Base-by-base conservation (phyloP, 768 basidiomycete genomes). In the Porphyrellus cyaneotinctus region DNA sequence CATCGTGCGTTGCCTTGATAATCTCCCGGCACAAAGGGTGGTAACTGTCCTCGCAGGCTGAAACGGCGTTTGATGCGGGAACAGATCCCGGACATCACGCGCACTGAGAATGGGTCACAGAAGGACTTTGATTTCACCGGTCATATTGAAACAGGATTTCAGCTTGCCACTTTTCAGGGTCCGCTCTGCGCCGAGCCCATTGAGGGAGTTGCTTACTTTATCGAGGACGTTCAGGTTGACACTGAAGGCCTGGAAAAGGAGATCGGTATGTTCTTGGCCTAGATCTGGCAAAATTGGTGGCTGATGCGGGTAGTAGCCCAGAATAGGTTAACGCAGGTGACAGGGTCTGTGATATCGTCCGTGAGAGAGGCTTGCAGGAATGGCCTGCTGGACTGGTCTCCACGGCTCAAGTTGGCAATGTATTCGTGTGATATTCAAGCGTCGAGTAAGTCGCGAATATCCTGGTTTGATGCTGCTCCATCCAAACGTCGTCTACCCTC, bases 381-480 rank as follows among this genome's bases (percentile, higher is more conserved):
- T 58, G 94, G 89, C 1, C 67, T 99, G 51, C 74, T 98, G 41
- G 97, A 98, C 69, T 99, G 97, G 97, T 97, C 95, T 2, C 97
- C 97, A 14, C 78, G 97, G 52, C 78, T 99, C 59, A 91, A 95
- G 84, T 75, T 99, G 59, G 97, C 97, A 0, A 98, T 98, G 93
- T 99, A 99, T 69, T 87, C 88, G 13, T 99, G 95, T 70, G 95
- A 98, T 64, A 98, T 99, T 49, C 97, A 97, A 72, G 91, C 95
- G 2, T 94, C 95, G 15, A 91, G 95, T 97, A 67, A 65, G 91
- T 77, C 14, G 30, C 39, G 24, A 13, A 15, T 36, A 6, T 26
- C 24, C 36, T 52, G 42, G 32, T 38, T 23, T 43, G 47, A 47
- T 42, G 39, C 49, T 66, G 20, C 62, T 35, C 43, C 43, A 51